Evolutionary conservation across 768 basidiomycete species (phyloP).

Genomic region (Termitomyces sp.): DNA sequence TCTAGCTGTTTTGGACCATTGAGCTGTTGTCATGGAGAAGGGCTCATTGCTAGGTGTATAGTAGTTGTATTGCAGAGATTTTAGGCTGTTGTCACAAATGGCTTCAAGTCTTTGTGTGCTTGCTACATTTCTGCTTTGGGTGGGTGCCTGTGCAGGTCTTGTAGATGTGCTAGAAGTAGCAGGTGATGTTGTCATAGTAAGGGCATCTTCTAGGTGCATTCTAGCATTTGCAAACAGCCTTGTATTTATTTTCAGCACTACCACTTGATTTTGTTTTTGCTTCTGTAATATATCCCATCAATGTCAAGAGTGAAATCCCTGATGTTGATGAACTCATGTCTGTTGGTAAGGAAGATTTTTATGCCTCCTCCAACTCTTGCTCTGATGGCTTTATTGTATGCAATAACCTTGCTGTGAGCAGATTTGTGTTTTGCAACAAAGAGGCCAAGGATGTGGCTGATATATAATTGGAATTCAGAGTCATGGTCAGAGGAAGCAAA

Average conservation of each 20-base stretch:
- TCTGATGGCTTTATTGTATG: constrained; percentile 23
- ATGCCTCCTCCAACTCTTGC: constrained; percentile 9
- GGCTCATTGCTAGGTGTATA: too few species aligned
- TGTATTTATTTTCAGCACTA: too few species aligned
- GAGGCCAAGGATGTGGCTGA: constrained; percentile 17
- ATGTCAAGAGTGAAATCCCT: too few species aligned
- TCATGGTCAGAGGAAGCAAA: constrained; percentile 22
- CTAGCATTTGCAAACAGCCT: too few species aligned
- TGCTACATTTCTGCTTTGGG: background rate
- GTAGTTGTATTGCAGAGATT: background rate
- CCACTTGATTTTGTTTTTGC: too few species aligned
- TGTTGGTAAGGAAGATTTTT: constrained; percentile 17
- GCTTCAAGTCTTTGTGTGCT: background rate
- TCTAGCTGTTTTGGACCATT: background rate
- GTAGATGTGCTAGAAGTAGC: background rate
- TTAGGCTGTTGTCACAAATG: background rate
- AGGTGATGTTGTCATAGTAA: background rate
- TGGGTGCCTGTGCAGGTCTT: background rate
- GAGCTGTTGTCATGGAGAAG: background rate
- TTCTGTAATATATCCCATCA: too few species aligned
- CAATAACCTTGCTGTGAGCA: constrained; percentile 17
- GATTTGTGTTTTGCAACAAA: constrained; percentile 12
- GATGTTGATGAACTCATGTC: background rate
- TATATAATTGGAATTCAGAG: constrained; percentile 19
- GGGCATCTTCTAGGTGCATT: too few species aligned